phyloP scores from a whole-genome alignment of 1,284 basidiomycete genomes.

The Pseudomicrostroma phylloplanum region DNA sequence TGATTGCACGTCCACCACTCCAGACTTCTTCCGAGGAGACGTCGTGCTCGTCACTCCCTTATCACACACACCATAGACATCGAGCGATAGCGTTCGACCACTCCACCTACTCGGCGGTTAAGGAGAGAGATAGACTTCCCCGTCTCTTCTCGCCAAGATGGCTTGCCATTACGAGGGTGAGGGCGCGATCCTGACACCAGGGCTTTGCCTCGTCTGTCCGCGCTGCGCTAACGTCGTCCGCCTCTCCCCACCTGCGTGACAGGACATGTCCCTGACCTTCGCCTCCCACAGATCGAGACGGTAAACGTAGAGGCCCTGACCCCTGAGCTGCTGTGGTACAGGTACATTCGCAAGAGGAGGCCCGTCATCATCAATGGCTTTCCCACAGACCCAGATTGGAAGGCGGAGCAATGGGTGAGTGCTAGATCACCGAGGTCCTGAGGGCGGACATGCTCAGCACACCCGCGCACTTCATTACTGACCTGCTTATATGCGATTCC shows the following conservation, averaged over 20 bases:
- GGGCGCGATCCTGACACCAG: no score
- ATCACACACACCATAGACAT: no score
- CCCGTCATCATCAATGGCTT: conserved; percentile 42
- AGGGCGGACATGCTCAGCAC: not conserved
- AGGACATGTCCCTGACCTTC: conserved; percentile 13
- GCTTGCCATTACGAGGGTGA: no score
- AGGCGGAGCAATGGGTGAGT: conserved; percentile 35
- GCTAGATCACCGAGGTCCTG: not conserved
- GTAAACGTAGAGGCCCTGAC: conserved; percentile 14
- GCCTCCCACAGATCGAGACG: conserved; percentile 10
- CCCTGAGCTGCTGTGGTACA: conserved; percentile 32
- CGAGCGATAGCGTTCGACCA: no score
- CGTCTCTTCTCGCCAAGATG: no score
- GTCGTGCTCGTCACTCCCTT: no score
- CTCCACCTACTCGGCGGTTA: no score
- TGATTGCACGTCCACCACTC: no score
- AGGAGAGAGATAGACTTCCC: no score
- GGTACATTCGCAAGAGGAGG: conserved; percentile 32
- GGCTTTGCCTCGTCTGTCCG: no score
- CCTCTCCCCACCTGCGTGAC: not conserved
- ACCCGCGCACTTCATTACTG: not conserved
- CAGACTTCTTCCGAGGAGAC: no score
- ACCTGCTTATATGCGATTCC: not conserved
- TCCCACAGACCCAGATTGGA: conserved; percentile 30
- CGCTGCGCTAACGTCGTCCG: no score